These are phyloP conservation scores for Skeletonema tropicum DNA, from an alignment of 108 stramenopile species.

Conservation along the genomic window DNA sequence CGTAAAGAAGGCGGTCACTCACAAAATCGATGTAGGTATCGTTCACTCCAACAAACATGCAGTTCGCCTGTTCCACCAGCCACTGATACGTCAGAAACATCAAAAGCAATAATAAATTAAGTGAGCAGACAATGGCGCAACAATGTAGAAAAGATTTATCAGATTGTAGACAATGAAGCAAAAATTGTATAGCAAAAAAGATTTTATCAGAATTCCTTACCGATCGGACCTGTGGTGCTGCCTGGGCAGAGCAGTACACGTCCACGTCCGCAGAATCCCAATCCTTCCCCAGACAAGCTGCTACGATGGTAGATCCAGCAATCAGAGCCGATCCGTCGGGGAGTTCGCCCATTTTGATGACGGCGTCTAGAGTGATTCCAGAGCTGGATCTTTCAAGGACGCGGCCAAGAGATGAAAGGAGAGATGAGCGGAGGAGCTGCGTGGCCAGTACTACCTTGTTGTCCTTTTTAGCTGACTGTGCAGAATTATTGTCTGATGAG, in stretches of 20 bases:
- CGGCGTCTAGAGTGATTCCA: conserved; percentile 15
- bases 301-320: conserved; percentile 31
- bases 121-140: neutral
- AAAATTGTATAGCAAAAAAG: too few relatives aligned
- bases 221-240: conserved; percentile 33
- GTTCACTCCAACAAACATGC: conserved; percentile 19
- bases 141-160: neutral
- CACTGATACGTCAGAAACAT: neutral
- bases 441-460: conserved; percentile 13
- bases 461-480: neutral
- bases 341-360: conserved; percentile 6
- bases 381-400: conserved; percentile 14
- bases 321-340: conserved; percentile 30
- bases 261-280: conserved; percentile 25
- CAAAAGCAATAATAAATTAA: neutral
- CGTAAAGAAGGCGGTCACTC: conserved; percentile 8
- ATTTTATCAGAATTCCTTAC: conserved; percentile 1
- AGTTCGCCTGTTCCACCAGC: conserved; percentile 19
- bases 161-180: neutral
- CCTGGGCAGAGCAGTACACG: conserved; percentile 26
- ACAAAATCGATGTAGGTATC: conserved; percentile 13
- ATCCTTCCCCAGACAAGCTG: conserved; percentile 17
- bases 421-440: conserved; percentile 15
- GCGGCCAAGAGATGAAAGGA: conserved; percentile 23
- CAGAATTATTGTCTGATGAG: neutral